Conservation (phyloP, 2,329 filamentous ascomycete genomes). For the Raffaelea arxii region DNA sequence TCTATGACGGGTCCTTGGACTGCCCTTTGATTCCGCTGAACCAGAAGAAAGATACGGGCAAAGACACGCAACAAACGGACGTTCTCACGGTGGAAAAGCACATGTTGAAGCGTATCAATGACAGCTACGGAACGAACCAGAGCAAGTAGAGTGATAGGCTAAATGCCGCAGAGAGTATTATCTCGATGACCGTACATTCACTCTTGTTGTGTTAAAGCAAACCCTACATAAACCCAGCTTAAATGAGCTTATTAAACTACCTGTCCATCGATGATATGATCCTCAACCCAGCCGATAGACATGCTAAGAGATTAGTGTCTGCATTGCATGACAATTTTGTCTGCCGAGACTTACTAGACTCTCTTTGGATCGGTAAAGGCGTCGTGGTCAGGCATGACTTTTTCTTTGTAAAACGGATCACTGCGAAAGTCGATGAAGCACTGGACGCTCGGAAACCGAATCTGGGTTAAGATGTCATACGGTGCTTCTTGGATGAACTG, state of each 20-base stretch:
- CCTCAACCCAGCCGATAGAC: not conserved
- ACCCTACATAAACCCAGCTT: not conserved
- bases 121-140: constrained; percentile 15
- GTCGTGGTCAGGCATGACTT: not conserved
- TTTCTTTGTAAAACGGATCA: not conserved
- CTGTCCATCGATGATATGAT: not conserved
- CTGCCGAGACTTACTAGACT: not conserved
- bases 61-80: not conserved
- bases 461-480: not conserved
- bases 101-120: constrained; percentile 20
- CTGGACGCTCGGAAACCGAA: not conserved
- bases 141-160: constrained; percentile 4
- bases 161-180: not conserved
- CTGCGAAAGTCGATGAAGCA: not conserved
- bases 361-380: not conserved
- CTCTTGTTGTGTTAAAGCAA: not conserved
- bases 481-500: not conserved
- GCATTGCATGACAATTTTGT: not conserved
- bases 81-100: constrained; percentile 20
- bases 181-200: not conserved
- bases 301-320: not conserved
- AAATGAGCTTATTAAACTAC: not conserved
- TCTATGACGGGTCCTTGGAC: not conserved
- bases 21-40: not conserved
- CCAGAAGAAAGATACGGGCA: not conserved